phyloP scores from a whole-genome alignment of 2,329 filamentous ascomycete genomes.

The Cercospora sojina region DNA sequence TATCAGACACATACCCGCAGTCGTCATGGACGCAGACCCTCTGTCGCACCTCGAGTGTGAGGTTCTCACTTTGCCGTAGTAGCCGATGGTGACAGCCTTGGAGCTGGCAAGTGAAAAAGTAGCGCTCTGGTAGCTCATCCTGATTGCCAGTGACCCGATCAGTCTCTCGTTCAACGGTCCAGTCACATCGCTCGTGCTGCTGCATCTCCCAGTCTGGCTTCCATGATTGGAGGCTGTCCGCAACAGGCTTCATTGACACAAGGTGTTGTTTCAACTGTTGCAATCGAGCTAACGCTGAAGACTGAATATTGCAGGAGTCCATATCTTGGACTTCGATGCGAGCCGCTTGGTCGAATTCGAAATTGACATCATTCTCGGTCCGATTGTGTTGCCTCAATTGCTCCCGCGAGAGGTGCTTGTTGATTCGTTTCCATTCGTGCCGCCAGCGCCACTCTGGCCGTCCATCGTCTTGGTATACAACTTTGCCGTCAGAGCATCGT shows the following conservation, averaged over 20 bases:
- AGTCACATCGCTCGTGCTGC: conserved; percentile 17
- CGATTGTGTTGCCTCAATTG: neutral
- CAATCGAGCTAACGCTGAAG: conserved; percentile 13
- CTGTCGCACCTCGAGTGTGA: conserved; percentile 14
- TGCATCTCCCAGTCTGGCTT: conserved; percentile 14
- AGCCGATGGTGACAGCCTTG: conserved; percentile 19
- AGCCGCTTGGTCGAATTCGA: neutral
- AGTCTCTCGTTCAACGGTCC: conserved; percentile 9
- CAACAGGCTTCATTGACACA: neutral
- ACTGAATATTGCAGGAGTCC: neutral
- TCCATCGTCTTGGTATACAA: conserved; percentile 14
- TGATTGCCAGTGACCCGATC: neutral
- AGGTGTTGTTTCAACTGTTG: conserved; percentile 14
- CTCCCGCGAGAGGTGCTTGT: conserved; percentile 6
- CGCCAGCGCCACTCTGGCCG: conserved; percentile 16
- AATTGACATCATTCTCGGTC: neutral
- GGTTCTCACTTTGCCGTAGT: conserved; percentile 15
- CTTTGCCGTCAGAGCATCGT: conserved; percentile 13
- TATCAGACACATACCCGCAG: conserved; percentile 21
- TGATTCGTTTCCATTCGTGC: conserved; percentile 16
- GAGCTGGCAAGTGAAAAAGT: conserved; percentile 16
- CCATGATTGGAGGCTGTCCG: conserved; percentile 3
- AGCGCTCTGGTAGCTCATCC: conserved; percentile 7
- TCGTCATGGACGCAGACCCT: conserved; percentile 22
- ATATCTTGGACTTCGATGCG: neutral